These are phyloP conservation scores for Olyra latifolia DNA, from an alignment of 176 grass and related monocot species.

Conservation along the genomic window DNA sequence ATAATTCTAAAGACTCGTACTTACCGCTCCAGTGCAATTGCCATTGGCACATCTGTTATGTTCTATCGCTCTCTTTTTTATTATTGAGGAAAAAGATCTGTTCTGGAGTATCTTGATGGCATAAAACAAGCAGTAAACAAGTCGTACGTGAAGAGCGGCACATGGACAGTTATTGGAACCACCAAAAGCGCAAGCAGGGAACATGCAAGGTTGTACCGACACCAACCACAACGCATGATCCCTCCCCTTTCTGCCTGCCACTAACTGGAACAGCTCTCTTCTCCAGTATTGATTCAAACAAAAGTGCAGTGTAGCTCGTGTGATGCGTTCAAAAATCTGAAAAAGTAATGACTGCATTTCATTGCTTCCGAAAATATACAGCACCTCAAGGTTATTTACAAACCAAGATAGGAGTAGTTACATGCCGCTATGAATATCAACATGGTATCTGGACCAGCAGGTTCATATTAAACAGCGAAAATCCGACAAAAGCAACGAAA, in stretches of 20 bases:
- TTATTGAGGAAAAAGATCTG: neutral
- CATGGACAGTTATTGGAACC: conserved; percentile 43
- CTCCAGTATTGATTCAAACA: neutral
- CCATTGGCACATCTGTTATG: conserved; percentile 3
- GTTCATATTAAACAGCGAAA: conserved; percentile 29
- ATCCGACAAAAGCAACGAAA: conserved; percentile 31
- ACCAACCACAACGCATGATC: conserved; percentile 10
- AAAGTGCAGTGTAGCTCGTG: neutral
- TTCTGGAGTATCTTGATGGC: neutral
- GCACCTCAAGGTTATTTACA: conserved; percentile 57
- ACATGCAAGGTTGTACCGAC: conserved; percentile 24
- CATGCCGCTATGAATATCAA: conserved; percentile 34
- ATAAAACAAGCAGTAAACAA: conserved; percentile 31
- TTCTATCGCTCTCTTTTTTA: neutral
- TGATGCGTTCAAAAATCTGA: neutral
- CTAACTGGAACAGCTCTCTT: conserved; percentile 2
- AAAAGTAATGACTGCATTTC: conserved; percentile 12
- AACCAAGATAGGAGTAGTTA: conserved; percentile 15
- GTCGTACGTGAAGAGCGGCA: conserved; percentile 25
- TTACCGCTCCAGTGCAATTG: neutral
- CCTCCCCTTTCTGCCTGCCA: conserved; percentile 25
- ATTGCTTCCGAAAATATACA: conserved; percentile 39
- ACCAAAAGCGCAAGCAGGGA: conserved; percentile 22
- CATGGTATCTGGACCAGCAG: conserved; percentile 4
- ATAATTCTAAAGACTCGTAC: neutral